These are phyloP conservation scores for Bothriochloa decipiens DNA, from an alignment of 176 grass and related monocot species.

Conservation along the genomic window DNA sequence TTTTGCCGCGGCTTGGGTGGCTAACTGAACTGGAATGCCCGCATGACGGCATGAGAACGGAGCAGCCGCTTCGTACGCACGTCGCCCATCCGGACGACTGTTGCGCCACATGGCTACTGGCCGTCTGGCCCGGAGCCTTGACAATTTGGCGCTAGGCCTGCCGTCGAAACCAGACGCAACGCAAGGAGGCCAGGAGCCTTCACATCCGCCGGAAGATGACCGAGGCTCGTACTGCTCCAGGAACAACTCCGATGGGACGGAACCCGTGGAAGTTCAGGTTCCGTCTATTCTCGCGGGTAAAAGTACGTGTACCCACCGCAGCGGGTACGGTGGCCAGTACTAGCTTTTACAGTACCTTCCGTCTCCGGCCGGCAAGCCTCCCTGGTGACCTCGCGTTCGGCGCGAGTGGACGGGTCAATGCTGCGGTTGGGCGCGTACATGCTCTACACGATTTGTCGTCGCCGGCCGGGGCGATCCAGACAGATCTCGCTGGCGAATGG, in stretches of 20 bases:
- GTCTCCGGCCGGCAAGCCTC: too few relatives aligned
- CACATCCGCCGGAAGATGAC: too few relatives aligned
- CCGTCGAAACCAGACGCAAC: not conserved
- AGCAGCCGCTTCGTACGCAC: not conserved
- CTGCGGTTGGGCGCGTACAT: not conserved
- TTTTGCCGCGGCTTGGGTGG: too few relatives aligned
- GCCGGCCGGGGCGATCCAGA: not conserved
- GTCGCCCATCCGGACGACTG: not conserved
- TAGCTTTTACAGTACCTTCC: too few relatives aligned
- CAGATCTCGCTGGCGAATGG: not conserved
- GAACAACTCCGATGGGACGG: constrained; percentile 36
- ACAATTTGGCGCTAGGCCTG: not conserved
- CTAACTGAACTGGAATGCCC: too few relatives aligned
- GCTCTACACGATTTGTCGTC: not conserved
- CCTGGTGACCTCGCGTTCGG: not conserved
- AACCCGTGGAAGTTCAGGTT: not conserved
- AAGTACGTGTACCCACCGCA: too few relatives aligned
- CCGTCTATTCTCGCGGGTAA: too few relatives aligned
- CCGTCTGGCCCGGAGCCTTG: too few relatives aligned
- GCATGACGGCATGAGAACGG: not conserved
- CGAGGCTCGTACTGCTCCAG: too few relatives aligned
- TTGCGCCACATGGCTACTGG: constrained; percentile 8
- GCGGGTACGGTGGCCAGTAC: too few relatives aligned
- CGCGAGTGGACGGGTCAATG: constrained; percentile 27
- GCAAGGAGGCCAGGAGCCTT: too few relatives aligned